A percentile compares a stretch with the other conserved stretches of the same genome.
These are phyloP conservation scores for Paramecium caudatum DNA, from an alignment of 73 alveolate genomes.

Conservation along the genomic window DNA sequence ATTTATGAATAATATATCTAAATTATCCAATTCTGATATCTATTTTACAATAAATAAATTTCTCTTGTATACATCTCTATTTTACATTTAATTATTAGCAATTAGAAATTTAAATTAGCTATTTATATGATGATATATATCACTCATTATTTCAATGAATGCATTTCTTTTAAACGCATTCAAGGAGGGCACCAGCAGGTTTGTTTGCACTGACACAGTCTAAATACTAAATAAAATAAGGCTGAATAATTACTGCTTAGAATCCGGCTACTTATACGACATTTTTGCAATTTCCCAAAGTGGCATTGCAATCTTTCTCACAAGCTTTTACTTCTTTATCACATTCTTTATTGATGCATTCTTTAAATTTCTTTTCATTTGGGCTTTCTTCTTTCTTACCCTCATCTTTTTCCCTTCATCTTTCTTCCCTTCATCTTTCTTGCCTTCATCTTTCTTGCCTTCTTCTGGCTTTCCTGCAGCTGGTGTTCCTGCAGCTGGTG, in stretches of 20 bases:
- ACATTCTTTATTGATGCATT: neutral
- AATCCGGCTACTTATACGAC: constrained; percentile 16
- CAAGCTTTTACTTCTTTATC: neutral
- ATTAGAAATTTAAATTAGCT: too few species aligned
- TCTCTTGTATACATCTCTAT: too few species aligned
- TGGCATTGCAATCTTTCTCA: neutral
- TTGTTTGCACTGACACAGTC: neutral
- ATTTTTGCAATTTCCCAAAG: neutral
- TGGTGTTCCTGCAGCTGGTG: neutral
- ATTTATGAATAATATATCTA: too few species aligned
- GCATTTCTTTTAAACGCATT: constrained; percentile 17
- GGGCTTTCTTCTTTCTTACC: constrained; percentile 1
- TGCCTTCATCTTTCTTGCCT: neutral
- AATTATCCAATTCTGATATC: too few species aligned
- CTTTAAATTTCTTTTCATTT: neutral
- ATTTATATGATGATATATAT: too few species aligned
- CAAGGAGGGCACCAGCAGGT: constrained; percentile 40
- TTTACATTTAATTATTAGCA: too few species aligned
- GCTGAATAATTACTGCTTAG: neutral
- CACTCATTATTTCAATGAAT: neutral
- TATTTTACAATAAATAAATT: too few species aligned
- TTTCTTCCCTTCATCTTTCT: constrained; percentile 18
- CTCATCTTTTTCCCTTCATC: neutral
- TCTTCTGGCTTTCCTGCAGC: neutral
- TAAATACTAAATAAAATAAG: constrained; percentile 11